Evolutionary conservation across 192 early-diverging fungal species (phyloP).

Genomic region (Entomortierella lignicola): DNA sequence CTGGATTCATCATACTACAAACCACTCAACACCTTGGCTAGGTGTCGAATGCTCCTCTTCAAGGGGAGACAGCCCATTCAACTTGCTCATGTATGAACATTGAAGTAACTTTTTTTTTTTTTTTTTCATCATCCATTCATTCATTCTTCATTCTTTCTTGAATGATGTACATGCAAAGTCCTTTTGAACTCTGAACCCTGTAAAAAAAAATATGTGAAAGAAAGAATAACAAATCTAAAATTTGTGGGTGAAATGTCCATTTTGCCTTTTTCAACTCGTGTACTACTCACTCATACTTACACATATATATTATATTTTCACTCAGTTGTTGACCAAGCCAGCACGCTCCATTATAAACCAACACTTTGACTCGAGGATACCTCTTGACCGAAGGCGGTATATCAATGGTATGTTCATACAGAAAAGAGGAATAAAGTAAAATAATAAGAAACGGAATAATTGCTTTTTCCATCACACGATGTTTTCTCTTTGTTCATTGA

Average conservation of each 20-base stretch:
- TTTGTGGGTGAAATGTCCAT: too few relatives aligned
- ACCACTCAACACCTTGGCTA: conserved; percentile 48
- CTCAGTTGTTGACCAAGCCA: conserved; percentile 74
- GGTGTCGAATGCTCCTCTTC: conserved; percentile 83
- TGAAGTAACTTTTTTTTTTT: too few relatives aligned
- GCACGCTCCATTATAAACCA: conserved; percentile 85
- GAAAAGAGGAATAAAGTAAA: conserved; percentile 3
- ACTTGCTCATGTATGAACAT: conserved; percentile 68
- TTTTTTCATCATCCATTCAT: background rate
- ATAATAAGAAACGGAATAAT: too few relatives aligned
- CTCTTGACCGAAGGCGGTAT: conserved; percentile 66
- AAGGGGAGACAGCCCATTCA: conserved; percentile 81
- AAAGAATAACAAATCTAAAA: too few relatives aligned
- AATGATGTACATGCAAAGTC: too few relatives aligned
- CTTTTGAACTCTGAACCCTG: too few relatives aligned
- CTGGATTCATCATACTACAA: conserved; percentile 19
- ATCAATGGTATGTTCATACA: conserved; percentile 67
- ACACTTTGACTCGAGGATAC: conserved; percentile 76
- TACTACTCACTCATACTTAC: background rate
- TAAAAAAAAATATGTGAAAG: too few relatives aligned
- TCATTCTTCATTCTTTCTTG: too few relatives aligned
- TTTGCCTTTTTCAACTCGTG: too few relatives aligned
- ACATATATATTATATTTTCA: too few relatives aligned
- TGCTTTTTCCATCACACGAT: background rate
- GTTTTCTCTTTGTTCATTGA: too few relatives aligned